Evolutionary conservation across 495 filamentous ascomycete species (phyloP).

Genomic region (Penicillium flavigenum): DNA sequence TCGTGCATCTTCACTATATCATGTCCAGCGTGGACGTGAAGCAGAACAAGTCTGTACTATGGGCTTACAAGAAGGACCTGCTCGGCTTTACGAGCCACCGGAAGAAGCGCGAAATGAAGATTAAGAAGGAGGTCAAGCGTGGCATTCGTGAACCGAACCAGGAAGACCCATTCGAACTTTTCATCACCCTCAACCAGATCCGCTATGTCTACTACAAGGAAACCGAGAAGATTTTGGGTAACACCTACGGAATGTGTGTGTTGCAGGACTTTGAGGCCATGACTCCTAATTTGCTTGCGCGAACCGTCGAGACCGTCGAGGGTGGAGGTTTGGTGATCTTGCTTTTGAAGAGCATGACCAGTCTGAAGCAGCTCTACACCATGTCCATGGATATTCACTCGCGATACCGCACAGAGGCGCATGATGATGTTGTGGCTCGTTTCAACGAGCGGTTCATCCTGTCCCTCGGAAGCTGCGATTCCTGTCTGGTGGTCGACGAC

Average conservation of each 20-base stretch:
- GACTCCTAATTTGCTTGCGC: constrained; percentile 90
- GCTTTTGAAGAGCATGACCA: constrained; percentile 93
- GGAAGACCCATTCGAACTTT: constrained; percentile 96
- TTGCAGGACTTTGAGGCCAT: constrained; percentile 98
- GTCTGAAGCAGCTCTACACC: constrained; percentile 95
- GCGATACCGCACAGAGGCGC: constrained; percentile 93
- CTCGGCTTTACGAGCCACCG: constrained; percentile 93
- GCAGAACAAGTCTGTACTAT: constrained; percentile 94
- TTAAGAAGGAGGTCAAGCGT: constrained; percentile 96
- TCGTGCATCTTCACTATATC: constrained; percentile 92
- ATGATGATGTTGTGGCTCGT: constrained; percentile 89
- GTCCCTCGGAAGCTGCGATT: constrained; percentile 89
- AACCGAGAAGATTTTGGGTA: constrained; percentile 98
- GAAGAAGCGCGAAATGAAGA: constrained; percentile 96
- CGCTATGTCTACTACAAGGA: constrained; percentile 99
- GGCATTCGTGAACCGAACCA: constrained; percentile 92
- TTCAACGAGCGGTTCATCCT: constrained; percentile 99
- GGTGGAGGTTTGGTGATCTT: constrained; percentile 90
- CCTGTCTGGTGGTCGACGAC: constrained; percentile 94
- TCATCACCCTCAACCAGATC: constrained; percentile 94
- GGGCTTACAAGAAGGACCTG: constrained; percentile 99
- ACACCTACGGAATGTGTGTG: constrained; percentile 98
- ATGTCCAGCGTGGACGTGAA: constrained; percentile 86
- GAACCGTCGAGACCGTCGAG: constrained; percentile 97
- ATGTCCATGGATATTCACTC: constrained; percentile 98